phyloP scores from a whole-genome alignment of 345 rosid species.

The Gossypium ekmanianum region DNA sequence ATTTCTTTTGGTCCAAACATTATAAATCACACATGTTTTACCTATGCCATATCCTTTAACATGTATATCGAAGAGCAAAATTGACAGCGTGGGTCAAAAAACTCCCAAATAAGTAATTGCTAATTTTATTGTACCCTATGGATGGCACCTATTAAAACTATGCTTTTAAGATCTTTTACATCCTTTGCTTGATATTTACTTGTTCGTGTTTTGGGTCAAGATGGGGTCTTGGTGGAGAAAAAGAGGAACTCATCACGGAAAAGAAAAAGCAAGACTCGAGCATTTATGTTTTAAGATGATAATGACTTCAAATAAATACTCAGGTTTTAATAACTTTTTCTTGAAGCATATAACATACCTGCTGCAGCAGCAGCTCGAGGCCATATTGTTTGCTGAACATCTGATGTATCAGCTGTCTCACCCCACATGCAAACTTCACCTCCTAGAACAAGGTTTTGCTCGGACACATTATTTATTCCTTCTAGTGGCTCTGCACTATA shows the following conservation, averaged over 20 bases:
- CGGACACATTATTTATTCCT: slow-evolving; percentile 54
- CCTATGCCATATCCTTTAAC: not conserved
- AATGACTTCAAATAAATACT: not conserved
- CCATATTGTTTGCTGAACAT: slow-evolving; percentile 30
- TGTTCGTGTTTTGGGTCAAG: not conserved
- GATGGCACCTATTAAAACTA: not conserved
- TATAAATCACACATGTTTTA: not conserved
- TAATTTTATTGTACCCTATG: not conserved
- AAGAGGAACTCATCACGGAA: not conserved
- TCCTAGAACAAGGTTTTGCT: slow-evolving; percentile 74
- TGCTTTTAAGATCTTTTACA: not conserved
- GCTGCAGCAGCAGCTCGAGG: slow-evolving; percentile 14
- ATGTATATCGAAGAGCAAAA: not conserved
- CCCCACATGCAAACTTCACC: slow-evolving; percentile 99
- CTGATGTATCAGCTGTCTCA: slow-evolving; percentile 79
- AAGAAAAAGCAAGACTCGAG: not conserved
- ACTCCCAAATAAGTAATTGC: not conserved
- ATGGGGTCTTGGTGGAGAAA: not conserved
- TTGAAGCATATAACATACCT: not conserved
- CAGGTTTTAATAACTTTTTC: not conserved
- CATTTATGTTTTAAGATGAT: not conserved
- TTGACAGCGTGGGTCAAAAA: not conserved
- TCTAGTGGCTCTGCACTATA: slow-evolving; percentile 67
- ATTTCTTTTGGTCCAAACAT: not conserved
- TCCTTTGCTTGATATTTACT: not conserved